phyloP scores from a whole-genome alignment of 2,329 filamentous ascomycete species.

The Trichoderma brevicompactum region DNA sequence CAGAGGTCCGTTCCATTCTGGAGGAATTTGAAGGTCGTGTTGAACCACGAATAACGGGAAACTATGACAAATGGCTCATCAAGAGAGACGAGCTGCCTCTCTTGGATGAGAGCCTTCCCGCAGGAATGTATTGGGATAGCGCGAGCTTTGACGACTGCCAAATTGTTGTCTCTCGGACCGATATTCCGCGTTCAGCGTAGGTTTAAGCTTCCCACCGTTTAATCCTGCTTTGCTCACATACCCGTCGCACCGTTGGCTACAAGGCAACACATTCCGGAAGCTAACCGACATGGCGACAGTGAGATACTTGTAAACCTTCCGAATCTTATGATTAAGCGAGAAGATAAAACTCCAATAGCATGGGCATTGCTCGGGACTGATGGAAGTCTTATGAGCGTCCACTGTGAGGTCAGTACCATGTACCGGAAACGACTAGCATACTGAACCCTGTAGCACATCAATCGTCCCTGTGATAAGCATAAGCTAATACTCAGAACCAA shows the following conservation, averaged over 20 bases:
- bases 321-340: conserved; percentile 51
- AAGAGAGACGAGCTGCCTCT: conserved; percentile 50
- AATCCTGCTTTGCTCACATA: background rate
- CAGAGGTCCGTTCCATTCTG: conserved; percentile 37
- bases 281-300: conserved; percentile 35
- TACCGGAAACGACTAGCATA: background rate
- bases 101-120: conserved; percentile 42
- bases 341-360: conserved; percentile 57
- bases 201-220: conserved; percentile 30
- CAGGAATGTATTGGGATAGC: conserved; percentile 60
- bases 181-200: conserved; percentile 60
- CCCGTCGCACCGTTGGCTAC: background rate
- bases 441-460: background rate
- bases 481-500: background rate
- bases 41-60: conserved; percentile 35
- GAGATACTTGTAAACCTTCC: conserved; percentile 51
- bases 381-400: conserved; percentile 63
- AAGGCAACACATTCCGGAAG: background rate
- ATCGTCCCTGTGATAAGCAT: conserved; percentile 5
- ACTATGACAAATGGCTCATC: conserved; percentile 64
- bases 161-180: conserved; percentile 58
- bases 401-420: conserved; percentile 55
- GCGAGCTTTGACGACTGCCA: conserved; percentile 58
- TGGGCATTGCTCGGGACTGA: conserved; percentile 69
- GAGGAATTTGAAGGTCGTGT: conserved; percentile 36